These are phyloP conservation scores for Incumbomyces lentus DNA, from an alignment of 2,329 filamentous ascomycete genomes.

Conservation along the genomic window DNA sequence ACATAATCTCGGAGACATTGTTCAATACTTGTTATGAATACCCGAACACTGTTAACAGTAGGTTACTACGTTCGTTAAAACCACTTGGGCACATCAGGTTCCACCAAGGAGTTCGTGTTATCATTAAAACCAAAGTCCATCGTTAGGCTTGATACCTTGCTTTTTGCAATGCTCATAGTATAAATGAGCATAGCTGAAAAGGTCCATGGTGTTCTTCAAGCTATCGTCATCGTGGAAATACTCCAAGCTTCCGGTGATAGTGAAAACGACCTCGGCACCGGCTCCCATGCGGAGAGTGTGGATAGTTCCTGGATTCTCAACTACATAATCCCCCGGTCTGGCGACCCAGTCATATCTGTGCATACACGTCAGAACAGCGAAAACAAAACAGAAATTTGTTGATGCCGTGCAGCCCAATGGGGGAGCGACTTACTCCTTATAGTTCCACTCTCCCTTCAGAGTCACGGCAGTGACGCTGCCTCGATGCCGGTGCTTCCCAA, in stretches of 20 bases:
- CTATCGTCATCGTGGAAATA: conserved; percentile 21
- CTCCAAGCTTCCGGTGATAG: conserved; percentile 16
- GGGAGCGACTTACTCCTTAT: conserved; percentile 15
- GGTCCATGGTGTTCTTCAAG: conserved; percentile 20
- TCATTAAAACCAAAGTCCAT: conserved; percentile 10
- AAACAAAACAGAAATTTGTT: neutral
- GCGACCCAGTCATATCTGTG: conserved; percentile 19
- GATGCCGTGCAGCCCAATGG: neutral
- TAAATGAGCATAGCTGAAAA: conserved; percentile 20
- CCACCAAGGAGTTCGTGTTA: too few species aligned
- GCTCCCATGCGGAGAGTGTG: conserved; percentile 20
- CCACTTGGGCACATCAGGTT: too few species aligned
- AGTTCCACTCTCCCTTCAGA: conserved; percentile 17
- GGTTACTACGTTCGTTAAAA: too few species aligned
- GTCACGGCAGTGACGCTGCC: conserved; percentile 19
- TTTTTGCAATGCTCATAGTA: conserved; percentile 19
- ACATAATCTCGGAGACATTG: too few species aligned
- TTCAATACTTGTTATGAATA: too few species aligned
- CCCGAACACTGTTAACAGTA: too few species aligned
- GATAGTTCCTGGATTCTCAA: conserved; percentile 21
- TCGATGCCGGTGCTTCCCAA: conserved; percentile 20
- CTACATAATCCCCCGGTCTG: conserved; percentile 19
- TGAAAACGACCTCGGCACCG: conserved; percentile 17
- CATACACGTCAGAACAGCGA: neutral
- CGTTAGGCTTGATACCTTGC: conserved; percentile 16